phyloP scores from a whole-genome alignment of 805 yeast species.

The Scheffersomyces stipitis region DNA sequence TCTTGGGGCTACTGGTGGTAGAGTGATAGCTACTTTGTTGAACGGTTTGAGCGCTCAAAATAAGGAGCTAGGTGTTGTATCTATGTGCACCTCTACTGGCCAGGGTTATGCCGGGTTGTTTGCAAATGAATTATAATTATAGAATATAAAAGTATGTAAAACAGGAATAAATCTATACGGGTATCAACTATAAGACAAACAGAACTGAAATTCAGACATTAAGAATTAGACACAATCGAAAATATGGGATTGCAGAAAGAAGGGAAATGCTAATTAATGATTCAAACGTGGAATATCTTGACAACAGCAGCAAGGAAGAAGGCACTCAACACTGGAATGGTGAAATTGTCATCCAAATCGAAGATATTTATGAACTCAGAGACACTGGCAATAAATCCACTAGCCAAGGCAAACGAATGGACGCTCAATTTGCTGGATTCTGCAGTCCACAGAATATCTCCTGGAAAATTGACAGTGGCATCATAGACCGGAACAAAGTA shows the following conservation, averaged over 20 bases:
- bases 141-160: too few relatives aligned
- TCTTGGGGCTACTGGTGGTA: slow-evolving; percentile 68
- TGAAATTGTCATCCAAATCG: slow-evolving; percentile 86
- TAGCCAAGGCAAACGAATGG: slow-evolving; percentile 51
- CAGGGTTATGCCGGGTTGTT: slow-evolving; percentile 39
- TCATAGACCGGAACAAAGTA: slow-evolving; percentile 63
- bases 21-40: slow-evolving; percentile 35
- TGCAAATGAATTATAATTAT: slow-evolving; percentile 19
- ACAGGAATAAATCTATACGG: not conserved
- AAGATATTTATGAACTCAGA: slow-evolving; percentile 81
- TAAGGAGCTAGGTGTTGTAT: slow-evolving; percentile 34
- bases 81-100: slow-evolving; percentile 44
- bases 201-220: too few relatives aligned
- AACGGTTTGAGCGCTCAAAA: slow-evolving; percentile 29
- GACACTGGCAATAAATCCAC: slow-evolving; percentile 81
- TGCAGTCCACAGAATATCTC: slow-evolving; percentile 64
- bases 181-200: too few relatives aligned
- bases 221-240: too few relatives aligned
- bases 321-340: slow-evolving; percentile 88
- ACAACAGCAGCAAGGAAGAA: slow-evolving; percentile 55
- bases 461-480: slow-evolving; percentile 50
- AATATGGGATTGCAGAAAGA: not conserved
- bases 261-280: not conserved
- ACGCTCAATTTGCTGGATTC: slow-evolving; percentile 58
- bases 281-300: slow-evolving; percentile 10